These are phyloP conservation scores for Mortierella sp. DNA, from an alignment of 371 early-diverging fungal species.

Conservation along the genomic window DNA sequence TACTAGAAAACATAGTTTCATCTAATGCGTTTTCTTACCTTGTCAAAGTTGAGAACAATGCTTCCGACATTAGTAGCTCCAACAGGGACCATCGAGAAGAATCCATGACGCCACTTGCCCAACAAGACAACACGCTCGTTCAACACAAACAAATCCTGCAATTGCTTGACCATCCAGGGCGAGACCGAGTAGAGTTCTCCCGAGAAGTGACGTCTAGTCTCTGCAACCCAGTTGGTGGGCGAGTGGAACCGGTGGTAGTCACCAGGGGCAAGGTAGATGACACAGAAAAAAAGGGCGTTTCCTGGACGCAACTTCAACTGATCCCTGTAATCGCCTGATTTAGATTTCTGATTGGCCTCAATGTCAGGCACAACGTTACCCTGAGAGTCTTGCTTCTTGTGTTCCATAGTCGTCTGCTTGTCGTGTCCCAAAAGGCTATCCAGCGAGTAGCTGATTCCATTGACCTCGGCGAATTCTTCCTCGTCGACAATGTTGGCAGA, in stretches of 20 bases:
- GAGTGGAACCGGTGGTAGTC: conserved; percentile 99
- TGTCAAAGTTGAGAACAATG: conserved; percentile 93
- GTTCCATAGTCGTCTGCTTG: conserved; percentile 44
- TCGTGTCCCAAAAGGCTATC: conserved; percentile 83
- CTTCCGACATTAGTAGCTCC: conserved; percentile 99
- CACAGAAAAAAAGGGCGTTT: conserved; percentile 87
- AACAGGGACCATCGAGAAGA: conserved; percentile 96
- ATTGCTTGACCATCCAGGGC: conserved; percentile 85
- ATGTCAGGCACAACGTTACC: conserved; percentile 47
- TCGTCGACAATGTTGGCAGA: conserved; percentile 74
- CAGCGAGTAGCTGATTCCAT: conserved; percentile 92
- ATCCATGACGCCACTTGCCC: conserved; percentile 95
- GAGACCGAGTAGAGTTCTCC: conserved; percentile 97
- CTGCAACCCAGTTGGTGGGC: conserved; percentile 94
- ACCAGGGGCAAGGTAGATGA: conserved; percentile 97
- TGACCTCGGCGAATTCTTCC: conserved; percentile 88
- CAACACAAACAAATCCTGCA: conserved; percentile 92
- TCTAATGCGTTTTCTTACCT: conserved; percentile 61
- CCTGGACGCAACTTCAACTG: conserved; percentile 71
- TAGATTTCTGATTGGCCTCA: conserved; percentile 38
- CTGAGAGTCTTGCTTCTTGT: conserved; percentile 48
- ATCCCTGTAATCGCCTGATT: conserved; percentile 19
- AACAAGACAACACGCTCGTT: conserved; percentile 96
- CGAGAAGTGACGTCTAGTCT: conserved; percentile 88
- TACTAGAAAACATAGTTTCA: background rate